Evolutionary conservation across 2,329 filamentous ascomycete species (phyloP).

Genomic region (Helicocarpus griseus): DNA sequence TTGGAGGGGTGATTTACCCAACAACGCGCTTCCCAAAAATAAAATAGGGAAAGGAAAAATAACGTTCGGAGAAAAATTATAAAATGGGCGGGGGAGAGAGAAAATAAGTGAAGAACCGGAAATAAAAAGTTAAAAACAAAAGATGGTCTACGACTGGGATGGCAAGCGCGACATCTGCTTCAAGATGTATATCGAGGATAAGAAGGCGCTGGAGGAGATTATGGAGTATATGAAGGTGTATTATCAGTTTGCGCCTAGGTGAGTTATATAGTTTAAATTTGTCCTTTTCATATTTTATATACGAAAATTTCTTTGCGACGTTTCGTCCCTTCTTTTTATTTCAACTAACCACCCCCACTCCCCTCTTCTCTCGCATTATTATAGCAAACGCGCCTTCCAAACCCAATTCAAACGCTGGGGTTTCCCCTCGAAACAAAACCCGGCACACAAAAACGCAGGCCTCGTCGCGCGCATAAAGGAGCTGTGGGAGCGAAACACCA

Average conservation of each 20-base stretch:
- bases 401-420: constrained; percentile 69
- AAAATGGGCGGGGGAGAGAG: not conserved
- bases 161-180: constrained; percentile 57
- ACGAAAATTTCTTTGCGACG: not conserved
- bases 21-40: not conserved
- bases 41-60: not conserved
- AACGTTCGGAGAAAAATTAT: not conserved
- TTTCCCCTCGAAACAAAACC: constrained; percentile 65
- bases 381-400: constrained; percentile 68
- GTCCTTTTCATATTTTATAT: not conserved
- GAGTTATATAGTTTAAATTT: constrained; percentile 19
- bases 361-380: not conserved
- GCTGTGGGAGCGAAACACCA: constrained; percentile 66
- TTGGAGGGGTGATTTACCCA: not conserved
- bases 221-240: constrained; percentile 58
- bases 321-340: not conserved
- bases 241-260: constrained; percentile 63
- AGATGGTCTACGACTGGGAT: constrained; percentile 55
- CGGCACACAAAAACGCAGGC: constrained; percentile 57
- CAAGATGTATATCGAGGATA: constrained; percentile 68
- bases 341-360: not conserved
- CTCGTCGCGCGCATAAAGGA: constrained; percentile 62
- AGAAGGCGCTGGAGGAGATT: constrained; percentile 62
- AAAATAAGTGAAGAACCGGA: not conserved
- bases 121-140: constrained; percentile 3